Conservation (phyloP, 768 basidiomycete genomes). For the Lactifluus volemus region DNA sequence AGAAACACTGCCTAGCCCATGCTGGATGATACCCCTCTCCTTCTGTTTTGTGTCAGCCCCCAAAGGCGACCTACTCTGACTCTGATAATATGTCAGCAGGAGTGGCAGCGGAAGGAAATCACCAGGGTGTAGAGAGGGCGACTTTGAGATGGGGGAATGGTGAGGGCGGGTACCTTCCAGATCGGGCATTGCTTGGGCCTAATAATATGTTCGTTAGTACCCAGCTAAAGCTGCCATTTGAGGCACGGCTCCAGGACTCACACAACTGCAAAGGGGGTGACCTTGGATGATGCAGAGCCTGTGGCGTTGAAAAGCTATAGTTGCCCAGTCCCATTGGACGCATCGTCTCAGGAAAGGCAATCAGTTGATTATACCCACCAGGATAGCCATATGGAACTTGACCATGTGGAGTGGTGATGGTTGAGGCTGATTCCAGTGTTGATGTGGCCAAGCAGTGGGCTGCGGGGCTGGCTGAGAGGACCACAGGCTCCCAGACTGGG, state of each 20-base stretch:
- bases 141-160: neutral
- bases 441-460: neutral
- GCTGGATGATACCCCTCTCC: neutral
- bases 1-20: neutral
- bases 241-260: neutral
- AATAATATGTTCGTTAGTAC: neutral
- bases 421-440: neutral
- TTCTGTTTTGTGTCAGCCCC: neutral
- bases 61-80: neutral
- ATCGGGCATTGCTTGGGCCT: neutral
- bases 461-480: neutral
- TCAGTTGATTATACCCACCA: neutral
- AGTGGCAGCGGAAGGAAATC: neutral
- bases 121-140: neutral
- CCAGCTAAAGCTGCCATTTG: neutral
- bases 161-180: neutral
- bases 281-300: neutral
- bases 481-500: neutral
- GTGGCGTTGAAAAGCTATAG: neutral
- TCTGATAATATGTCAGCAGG: too few relatives aligned
- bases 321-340: neutral
- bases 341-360: neutral
- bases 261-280: slow-evolving; percentile 2
- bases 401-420: neutral
- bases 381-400: neutral